phyloP scores from a whole-genome alignment of 129 eudicot species.

The Daucus carota region DH1_v3.0 NC_030386.2:3696001-3696500 shows the following conservation, averaged over 20 bases:
- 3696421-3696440: not conserved
- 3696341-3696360: conserved; percentile 97
- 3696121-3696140: conserved; percentile 87
- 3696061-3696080: not conserved
- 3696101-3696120: conserved; percentile 43
- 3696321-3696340: conserved; percentile 99
- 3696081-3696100: not conserved
- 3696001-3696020: not conserved
- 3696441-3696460: not conserved
- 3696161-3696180: conserved; percentile 95
- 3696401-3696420: conserved; percentile 8
- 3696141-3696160: conserved; percentile 99
- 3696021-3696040: not conserved
- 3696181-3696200: conserved; percentile 55
- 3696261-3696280: not conserved
- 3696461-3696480: conserved; percentile 2
- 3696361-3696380: conserved; percentile 81
- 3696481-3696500: conserved; percentile 30
- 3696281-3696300: conserved; percentile 75
- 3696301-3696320: conserved; percentile 91
- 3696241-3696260: not conserved
- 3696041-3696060: not conserved
- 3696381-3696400: conserved; percentile 47
- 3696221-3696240: conserved; percentile 6
- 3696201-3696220: conserved; percentile 15